Percentiles rank a stretch among this genome's conserved stretches.
Conservation (phyloP, 257 asterid species). For the Parsonsia alboflavescens region DNA sequence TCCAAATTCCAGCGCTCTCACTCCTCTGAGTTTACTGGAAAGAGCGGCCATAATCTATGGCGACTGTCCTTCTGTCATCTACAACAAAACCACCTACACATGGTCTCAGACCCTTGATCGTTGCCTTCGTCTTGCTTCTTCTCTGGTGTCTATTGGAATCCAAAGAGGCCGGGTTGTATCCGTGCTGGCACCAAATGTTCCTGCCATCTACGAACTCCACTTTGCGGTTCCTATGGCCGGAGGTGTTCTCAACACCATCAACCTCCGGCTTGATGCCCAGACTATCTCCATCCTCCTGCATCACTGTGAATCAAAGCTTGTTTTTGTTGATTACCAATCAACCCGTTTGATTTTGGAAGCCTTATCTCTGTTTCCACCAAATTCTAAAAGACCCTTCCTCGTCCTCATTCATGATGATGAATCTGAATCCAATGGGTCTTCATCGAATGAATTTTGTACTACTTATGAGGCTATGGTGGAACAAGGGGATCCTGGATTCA, state of each 20-base stretch:
- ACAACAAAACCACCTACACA: constrained; percentile 35
- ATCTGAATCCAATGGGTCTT: neutral
- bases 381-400: constrained; percentile 33
- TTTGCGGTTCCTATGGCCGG: constrained; percentile 81
- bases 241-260: constrained; percentile 56
- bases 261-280: constrained; percentile 65
- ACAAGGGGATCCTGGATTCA: constrained; percentile 25
- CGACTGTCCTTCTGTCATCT: constrained; percentile 52
- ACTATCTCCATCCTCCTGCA: constrained; percentile 52
- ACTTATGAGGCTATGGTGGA: constrained; percentile 13
- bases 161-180: constrained; percentile 51
- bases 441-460: constrained; percentile 2
- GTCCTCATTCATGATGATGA: constrained; percentile 33
- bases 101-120: constrained; percentile 55
- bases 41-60: constrained; percentile 56
- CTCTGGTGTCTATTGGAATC: constrained; percentile 46
- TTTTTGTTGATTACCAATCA: constrained; percentile 55
- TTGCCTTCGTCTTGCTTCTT: constrained; percentile 53
- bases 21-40: constrained; percentile 53
- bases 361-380: constrained; percentile 38
- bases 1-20: constrained; percentile 53
- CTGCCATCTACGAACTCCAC: constrained; percentile 80
- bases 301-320: constrained; percentile 52
- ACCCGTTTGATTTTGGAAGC: constrained; percentile 40
- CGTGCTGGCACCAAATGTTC: constrained; percentile 62